Conservation (phyloP, 2,329 filamentous ascomycete species). For the Clonostachys rhizophaga region DNA sequence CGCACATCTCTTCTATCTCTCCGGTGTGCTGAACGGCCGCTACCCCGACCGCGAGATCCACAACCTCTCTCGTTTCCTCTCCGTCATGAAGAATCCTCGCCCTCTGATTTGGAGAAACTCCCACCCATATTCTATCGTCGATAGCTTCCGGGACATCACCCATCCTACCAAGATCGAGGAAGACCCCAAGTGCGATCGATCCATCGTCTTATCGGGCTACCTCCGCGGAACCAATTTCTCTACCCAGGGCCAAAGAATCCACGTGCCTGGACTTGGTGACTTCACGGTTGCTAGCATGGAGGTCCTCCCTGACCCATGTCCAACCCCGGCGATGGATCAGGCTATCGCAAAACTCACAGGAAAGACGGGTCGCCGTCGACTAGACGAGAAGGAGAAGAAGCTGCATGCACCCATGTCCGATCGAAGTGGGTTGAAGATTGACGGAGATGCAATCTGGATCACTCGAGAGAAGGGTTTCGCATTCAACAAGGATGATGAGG, state of each 20-base stretch:
- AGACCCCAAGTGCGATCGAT: constrained; percentile 84
- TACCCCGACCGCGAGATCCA: constrained; percentile 96
- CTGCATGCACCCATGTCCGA: constrained; percentile 98
- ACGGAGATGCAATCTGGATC: constrained; percentile 95
- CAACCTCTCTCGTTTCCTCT: constrained; percentile 91
- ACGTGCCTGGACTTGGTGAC: constrained; percentile 90
- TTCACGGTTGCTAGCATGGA: constrained; percentile 81
- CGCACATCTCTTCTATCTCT: constrained; percentile 94
- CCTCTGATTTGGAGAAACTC: constrained; percentile 96
- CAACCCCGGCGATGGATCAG: constrained; percentile 87
- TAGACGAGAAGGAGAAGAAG: constrained; percentile 96
- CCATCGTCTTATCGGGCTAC: constrained; percentile 88
- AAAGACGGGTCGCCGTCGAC: constrained; percentile 71
- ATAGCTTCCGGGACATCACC: constrained; percentile 93
- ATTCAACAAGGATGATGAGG: constrained; percentile 65
- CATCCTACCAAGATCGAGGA: constrained; percentile 89
- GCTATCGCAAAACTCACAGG: constrained; percentile 79
- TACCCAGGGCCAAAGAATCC: constrained; percentile 77
- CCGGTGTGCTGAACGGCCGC: constrained; percentile 91
- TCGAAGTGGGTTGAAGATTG: constrained; percentile 90
- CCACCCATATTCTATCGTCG: constrained; percentile 89
- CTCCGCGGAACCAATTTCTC: constrained; percentile 92
- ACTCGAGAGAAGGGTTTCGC: constrained; percentile 67
- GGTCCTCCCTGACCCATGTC: constrained; percentile 86
- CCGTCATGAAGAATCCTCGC: constrained; percentile 97